Conservation (phyloP, 1,284 basidiomycete genomes). For the Schizophyllum amplum region DNA sequence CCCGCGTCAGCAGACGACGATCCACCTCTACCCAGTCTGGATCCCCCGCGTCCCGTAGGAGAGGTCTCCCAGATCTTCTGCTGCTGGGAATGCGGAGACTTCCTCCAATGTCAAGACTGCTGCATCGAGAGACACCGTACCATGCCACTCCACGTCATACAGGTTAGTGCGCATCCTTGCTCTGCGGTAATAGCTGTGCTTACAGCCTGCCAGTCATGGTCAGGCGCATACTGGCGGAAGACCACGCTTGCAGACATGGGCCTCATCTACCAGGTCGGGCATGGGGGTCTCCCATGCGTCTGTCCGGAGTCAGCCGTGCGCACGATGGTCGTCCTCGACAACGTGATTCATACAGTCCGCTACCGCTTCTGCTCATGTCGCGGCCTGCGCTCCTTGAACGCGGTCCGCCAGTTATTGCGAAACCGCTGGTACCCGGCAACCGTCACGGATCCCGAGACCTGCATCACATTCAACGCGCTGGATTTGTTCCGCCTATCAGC, state of each 20-base stretch:
- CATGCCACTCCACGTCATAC: conserved; percentile 12
- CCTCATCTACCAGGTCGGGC: conserved; percentile 18
- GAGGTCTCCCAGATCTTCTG: background rate
- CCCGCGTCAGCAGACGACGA: background rate
- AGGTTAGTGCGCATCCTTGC: conserved; percentile 6
- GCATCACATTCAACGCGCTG: conserved; percentile 9
- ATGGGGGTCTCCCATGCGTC: conserved; percentile 9
- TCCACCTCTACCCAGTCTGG: background rate
- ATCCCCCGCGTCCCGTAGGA: background rate
- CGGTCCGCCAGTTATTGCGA: conserved; percentile 19
- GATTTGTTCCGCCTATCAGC: conserved; percentile 6
- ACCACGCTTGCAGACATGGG: conserved; percentile 9
- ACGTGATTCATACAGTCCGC: conserved; percentile 20
- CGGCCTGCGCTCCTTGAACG: background rate
- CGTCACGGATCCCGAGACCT: background rate
- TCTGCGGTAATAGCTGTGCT: background rate
- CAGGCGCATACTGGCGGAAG: background rate
- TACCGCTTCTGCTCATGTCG: conserved; percentile 26
- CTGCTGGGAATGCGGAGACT: conserved; percentile 5
- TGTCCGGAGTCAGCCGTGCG: conserved; percentile 1
- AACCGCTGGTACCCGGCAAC: conserved; percentile 18
- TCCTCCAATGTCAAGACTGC: conserved; percentile 12
- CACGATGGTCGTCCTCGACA: conserved; percentile 23
- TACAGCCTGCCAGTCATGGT: no score
- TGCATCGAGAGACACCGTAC: conserved; percentile 7